phyloP scores from a whole-genome alignment of 208 protist species.

The Vickermania ingenoplastis region DNA sequence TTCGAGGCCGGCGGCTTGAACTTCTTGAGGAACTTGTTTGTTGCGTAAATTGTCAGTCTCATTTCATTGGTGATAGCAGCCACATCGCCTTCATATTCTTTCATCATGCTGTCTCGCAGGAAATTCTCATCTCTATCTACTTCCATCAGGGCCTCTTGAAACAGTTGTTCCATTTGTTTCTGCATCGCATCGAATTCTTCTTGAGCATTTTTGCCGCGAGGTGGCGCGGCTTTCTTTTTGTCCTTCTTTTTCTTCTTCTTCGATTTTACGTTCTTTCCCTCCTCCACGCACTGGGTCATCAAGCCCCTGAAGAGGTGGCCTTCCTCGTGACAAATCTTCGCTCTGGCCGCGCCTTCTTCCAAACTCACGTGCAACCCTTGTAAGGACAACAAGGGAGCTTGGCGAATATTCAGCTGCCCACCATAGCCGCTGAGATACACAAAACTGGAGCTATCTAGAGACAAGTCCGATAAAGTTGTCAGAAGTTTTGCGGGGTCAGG shows the following conservation, averaged over 20 bases:
- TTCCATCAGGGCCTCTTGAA: constrained; percentile 27
- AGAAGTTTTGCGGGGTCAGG: constrained; percentile 31
- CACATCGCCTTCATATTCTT: constrained; percentile 55
- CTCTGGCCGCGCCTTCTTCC: constrained; percentile 41
- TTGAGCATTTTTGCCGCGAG: constrained; percentile 31
- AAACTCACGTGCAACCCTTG: constrained; percentile 49
- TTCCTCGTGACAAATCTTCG: constrained; percentile 32
- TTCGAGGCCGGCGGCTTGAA: constrained; percentile 23
- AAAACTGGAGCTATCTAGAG: constrained; percentile 54
- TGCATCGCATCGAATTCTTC: constrained; percentile 47
- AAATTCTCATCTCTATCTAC: constrained; percentile 50
- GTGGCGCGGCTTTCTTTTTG: constrained; percentile 9
- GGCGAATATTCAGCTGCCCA: constrained; percentile 51
- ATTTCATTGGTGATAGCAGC: constrained; percentile 49
- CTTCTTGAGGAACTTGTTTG: constrained; percentile 49
- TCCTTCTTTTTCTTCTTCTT: constrained; percentile 33
- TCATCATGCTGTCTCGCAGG: constrained; percentile 18
- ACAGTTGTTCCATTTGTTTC: constrained; percentile 39
- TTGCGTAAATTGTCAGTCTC: constrained; percentile 36
- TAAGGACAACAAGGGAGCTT: constrained; percentile 50
- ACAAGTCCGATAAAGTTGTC: constrained; percentile 44
- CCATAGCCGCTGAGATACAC: constrained; percentile 84
- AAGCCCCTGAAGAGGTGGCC: constrained; percentile 23
- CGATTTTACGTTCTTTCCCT: constrained; percentile 18
- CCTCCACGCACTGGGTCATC: constrained; percentile 17